phyloP scores from a whole-genome alignment of 441 rosid genomes.

The Gossypium schwendimanii region DNA sequence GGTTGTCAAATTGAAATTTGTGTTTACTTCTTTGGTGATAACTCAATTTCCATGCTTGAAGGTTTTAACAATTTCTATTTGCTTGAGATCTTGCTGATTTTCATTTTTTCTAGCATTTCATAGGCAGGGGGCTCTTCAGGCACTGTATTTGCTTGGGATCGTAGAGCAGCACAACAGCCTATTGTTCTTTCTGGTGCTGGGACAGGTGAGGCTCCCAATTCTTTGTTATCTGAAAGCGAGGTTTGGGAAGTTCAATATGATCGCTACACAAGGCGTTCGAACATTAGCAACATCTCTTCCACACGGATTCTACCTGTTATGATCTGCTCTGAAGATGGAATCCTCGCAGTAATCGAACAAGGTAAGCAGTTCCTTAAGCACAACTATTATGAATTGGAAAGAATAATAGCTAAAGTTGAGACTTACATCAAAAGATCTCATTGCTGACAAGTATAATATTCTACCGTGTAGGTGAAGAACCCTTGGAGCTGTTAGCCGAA shows the following conservation, averaged over 20 bases:
- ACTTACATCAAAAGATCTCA: neutral
- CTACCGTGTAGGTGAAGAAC: conserved; percentile 52
- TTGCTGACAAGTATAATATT: neutral
- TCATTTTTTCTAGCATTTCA: conserved; percentile 13
- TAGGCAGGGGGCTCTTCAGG: conserved; percentile 95
- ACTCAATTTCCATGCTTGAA: neutral
- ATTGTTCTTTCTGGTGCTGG: conserved; percentile 61
- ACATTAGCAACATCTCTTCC: conserved; percentile 40
- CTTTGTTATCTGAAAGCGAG: conserved; percentile 66
- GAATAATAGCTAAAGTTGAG: neutral
- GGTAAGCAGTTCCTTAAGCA: conserved; percentile 32
- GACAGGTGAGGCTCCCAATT: conserved; percentile 29
- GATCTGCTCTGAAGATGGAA: conserved; percentile 91
- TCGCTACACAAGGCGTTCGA: conserved; percentile 44
- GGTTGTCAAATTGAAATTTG: neutral
- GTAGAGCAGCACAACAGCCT: conserved; percentile 65
- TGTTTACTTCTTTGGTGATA: neutral
- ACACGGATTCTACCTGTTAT: conserved; percentile 70
- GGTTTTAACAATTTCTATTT: neutral
- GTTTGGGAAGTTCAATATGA: conserved; percentile 91
- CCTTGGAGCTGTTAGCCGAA: conserved; percentile 70
- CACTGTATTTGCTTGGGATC: conserved; percentile 83
- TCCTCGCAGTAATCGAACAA: conserved; percentile 69
- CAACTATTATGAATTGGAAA: neutral
- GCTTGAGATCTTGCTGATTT: conserved; percentile 6